Conservation (phyloP, 2,329 filamentous ascomycete species). For the Fusarium verticillioides region DNA sequence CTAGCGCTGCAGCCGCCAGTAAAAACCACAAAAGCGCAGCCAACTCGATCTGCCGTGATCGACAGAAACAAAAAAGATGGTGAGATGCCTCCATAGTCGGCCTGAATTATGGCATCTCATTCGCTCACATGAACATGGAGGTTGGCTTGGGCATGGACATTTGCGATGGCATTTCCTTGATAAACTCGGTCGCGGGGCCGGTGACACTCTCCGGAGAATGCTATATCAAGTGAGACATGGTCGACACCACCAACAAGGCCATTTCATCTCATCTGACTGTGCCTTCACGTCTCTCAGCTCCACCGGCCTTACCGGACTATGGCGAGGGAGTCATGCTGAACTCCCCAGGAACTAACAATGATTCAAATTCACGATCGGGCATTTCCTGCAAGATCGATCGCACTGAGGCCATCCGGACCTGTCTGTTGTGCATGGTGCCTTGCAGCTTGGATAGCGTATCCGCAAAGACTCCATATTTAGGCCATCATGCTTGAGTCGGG, state of each 20-base stretch:
- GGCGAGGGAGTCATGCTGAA: slow-evolving; percentile 43
- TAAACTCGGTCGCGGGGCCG: slow-evolving; percentile 27
- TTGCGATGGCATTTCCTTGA: slow-evolving; percentile 9
- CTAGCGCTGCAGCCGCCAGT: slow-evolving; percentile 38
- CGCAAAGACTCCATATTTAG: slow-evolving; percentile 26
- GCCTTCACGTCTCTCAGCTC: slow-evolving; percentile 28
- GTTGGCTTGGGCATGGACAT: slow-evolving; percentile 12
- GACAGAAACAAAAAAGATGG: slow-evolving; percentile 10
- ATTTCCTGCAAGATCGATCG: slow-evolving; percentile 45
- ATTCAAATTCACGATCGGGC: slow-evolving; percentile 45
- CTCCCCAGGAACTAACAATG: slow-evolving; percentile 35
- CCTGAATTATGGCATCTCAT: slow-evolving; percentile 4
- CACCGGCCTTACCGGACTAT: slow-evolving; percentile 28
- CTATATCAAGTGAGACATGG: slow-evolving; percentile 43
- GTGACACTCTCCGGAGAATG: slow-evolving; percentile 17
- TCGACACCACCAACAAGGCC: slow-evolving; percentile 42
- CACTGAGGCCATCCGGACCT: slow-evolving; percentile 23
- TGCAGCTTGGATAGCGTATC: slow-evolving; percentile 38
- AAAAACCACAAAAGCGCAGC: slow-evolving; percentile 15
- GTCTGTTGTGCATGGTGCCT: slow-evolving; percentile 43
- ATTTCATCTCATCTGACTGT: slow-evolving; percentile 47
- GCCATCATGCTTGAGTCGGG: slow-evolving; percentile 31
- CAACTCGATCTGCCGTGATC: slow-evolving; percentile 19
- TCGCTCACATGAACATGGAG: slow-evolving; percentile 18
- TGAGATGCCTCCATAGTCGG: slow-evolving; percentile 3